phyloP scores from a whole-genome alignment of 805 yeast genomes.

The Metschnikowia aberdeeniae region DNA sequence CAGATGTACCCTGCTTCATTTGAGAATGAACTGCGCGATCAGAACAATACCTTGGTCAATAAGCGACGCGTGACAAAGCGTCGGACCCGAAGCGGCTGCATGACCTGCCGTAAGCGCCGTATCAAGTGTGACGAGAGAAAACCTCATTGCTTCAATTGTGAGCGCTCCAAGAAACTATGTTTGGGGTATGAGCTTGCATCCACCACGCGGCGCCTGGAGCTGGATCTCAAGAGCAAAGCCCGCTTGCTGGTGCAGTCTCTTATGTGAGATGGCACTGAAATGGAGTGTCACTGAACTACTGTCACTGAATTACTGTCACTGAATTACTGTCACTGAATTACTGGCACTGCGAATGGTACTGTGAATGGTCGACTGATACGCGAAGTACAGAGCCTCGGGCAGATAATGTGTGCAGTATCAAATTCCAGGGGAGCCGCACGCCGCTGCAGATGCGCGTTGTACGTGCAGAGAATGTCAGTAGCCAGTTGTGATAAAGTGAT shows the following conservation, averaged over 20 bases:
- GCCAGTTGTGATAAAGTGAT: no score
- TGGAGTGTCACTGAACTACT: no score
- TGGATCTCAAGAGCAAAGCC: slow-evolving; percentile 1
- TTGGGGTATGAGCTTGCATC: slow-evolving; percentile 53
- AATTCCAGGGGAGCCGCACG: no score
- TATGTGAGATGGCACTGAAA: neutral
- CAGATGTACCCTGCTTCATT: neutral
- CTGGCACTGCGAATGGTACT: no score
- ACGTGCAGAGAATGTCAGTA: no score
- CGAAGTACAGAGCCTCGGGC: no score
- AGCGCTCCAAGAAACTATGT: slow-evolving; percentile 59
- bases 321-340: no score
- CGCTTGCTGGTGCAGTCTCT: slow-evolving; percentile 3
- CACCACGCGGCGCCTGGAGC: neutral
- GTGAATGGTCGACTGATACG: no score
- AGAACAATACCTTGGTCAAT: slow-evolving; percentile 29
- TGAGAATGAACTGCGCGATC: slow-evolving; percentile 3
- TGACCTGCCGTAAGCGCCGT: slow-evolving; percentile 67
- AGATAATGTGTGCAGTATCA: no score
- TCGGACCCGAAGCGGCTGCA: slow-evolving; percentile 71
- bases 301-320: no score
- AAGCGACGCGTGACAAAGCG: slow-evolving; percentile 48
- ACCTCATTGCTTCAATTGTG: slow-evolving; percentile 67
- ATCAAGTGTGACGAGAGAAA: slow-evolving; percentile 75
- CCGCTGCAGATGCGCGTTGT: no score